phyloP scores from a whole-genome alignment of 176 grass and related monocot species.

The Zoysia pacifica region DNA sequence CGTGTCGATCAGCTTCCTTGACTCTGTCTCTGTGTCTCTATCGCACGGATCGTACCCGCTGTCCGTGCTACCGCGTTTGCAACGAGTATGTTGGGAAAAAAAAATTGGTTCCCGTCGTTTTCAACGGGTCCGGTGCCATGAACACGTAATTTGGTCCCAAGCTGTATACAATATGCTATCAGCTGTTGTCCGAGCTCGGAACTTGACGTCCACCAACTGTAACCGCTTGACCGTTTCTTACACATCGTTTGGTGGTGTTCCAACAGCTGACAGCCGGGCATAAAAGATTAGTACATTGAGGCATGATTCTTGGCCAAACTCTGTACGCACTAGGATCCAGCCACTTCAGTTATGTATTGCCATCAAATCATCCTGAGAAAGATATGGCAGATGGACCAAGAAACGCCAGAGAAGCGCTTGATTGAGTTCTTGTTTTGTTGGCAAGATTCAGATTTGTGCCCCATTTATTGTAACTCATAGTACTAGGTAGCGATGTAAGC shows the following conservation, averaged over 20 bases:
- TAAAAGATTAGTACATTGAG: background rate
- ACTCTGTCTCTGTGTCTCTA: background rate
- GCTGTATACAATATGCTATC: background rate
- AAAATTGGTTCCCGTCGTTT: conserved; percentile 9
- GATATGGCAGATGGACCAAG: background rate
- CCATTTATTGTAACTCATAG: background rate
- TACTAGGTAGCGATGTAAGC: too few species aligned
- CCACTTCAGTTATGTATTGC: background rate
- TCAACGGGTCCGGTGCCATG: background rate
- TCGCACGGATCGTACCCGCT: background rate
- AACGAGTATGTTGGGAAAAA: background rate
- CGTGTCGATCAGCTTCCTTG: background rate
- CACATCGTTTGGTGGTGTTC: background rate
- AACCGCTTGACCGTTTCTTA: conserved; percentile 39
- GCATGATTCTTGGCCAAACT: background rate
- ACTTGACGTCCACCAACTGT: conserved; percentile 34
- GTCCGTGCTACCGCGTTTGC: background rate
- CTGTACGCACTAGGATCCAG: background rate
- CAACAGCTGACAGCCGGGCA: conserved; percentile 16
- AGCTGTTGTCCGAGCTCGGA: conserved; percentile 20
- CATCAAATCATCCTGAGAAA: background rate
- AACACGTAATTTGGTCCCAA: conserved; percentile 17
- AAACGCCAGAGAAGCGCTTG: background rate
- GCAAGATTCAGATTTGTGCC: conserved; percentile 2
- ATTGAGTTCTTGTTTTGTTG: background rate